Evolutionary conservation across 176 grass and related monocot species (phyloP).

Genomic region (bread wheat (Triticum aestivum)): IWGSC_CS_RefSeq_v2.1 NC_057799.1:80771216-80771715

Average conservation of each 20-base stretch:
- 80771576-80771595: constrained; percentile 3
- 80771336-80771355: constrained; percentile 11
- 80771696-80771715: background rate
- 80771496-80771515: no score
- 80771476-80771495: no score
- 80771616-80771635: background rate
- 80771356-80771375: background rate
- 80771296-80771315: constrained; percentile 15
- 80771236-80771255: constrained; percentile 26
- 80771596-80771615: background rate
- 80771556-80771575: background rate
- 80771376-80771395: background rate
- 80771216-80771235: constrained; percentile 3
- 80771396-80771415: constrained; percentile 1
- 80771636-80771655: background rate
- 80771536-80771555: no score
- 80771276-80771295: background rate
- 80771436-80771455: no score
- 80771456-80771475: no score
- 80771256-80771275: constrained; percentile 9
- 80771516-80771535: no score
- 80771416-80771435: background rate
- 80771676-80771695: background rate
- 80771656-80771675: background rate
- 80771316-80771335: background rate